phyloP scores from a whole-genome alignment of 345 rosid genomes.

The Euclidium syriacum region DNA sequence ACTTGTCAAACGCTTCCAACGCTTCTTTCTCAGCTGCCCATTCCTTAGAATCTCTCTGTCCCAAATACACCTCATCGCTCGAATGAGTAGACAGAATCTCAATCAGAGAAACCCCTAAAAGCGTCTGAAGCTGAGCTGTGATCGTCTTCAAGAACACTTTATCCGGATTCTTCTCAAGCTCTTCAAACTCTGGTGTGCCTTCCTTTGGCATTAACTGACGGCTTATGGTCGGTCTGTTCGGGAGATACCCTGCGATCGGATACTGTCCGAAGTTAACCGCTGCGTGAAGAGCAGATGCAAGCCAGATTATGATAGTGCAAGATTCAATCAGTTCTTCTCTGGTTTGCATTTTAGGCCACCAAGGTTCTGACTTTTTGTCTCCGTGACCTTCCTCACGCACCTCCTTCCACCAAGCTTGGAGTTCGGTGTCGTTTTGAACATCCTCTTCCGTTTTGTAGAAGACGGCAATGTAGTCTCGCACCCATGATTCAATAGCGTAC shows the following conservation, averaged over 20 bases:
- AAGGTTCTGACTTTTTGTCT: slow-evolving; percentile 57
- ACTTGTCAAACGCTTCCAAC: slow-evolving; percentile 38
- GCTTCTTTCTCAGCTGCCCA: slow-evolving; percentile 52
- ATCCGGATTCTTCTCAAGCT: slow-evolving; percentile 42
- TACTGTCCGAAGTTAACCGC: slow-evolving; percentile 71
- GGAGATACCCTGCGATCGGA: slow-evolving; percentile 60
- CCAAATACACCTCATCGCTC: slow-evolving; percentile 56
- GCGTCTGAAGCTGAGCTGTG: slow-evolving; percentile 43
- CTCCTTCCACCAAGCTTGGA: slow-evolving; percentile 75
- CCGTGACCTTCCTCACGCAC: slow-evolving; percentile 66
- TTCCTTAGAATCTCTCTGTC: slow-evolving; percentile 43
- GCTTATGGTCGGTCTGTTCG: slow-evolving; percentile 56
- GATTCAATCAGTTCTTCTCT: slow-evolving; percentile 43
- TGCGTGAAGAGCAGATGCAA: slow-evolving; percentile 71
- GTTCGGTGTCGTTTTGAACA: slow-evolving; percentile 47
- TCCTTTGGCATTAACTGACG: slow-evolving; percentile 51
- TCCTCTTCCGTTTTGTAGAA: slow-evolving; percentile 48
- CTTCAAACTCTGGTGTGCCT: slow-evolving; percentile 48
- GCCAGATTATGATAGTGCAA: slow-evolving; percentile 68
- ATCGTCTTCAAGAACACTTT: slow-evolving; percentile 47
- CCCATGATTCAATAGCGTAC: slow-evolving; percentile 69
- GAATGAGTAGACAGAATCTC: slow-evolving; percentile 61
- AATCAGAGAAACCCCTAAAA: slow-evolving; percentile 42
- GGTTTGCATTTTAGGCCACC: slow-evolving; percentile 71
- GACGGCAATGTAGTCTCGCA: slow-evolving; percentile 43